Percentiles rank a stretch among this genome's conserved stretches.
These are phyloP conservation scores for Pseudogymnoascus sp. DNA, from an alignment of 2,329 filamentous ascomycete species.

Conservation along the genomic window DNA sequence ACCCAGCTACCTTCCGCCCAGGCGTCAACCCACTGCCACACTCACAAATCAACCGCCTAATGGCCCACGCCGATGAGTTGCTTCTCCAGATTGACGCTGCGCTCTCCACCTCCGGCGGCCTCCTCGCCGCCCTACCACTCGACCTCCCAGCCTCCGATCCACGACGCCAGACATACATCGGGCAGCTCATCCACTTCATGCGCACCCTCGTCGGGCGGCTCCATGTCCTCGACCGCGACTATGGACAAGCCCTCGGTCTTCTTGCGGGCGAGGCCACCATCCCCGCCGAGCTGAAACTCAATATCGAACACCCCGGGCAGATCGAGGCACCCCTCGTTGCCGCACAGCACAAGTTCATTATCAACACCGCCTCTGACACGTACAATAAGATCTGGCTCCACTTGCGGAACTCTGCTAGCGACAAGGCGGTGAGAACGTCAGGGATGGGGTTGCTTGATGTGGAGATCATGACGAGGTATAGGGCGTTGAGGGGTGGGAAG, in stretches of 20 bases:
- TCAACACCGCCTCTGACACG: conserved; percentile 41
- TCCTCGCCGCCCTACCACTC: conserved; percentile 47
- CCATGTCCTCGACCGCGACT: conserved; percentile 50
- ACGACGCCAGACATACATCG: conserved; percentile 46
- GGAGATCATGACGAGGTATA: conserved; percentile 46
- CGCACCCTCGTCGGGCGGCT: conserved; percentile 47
- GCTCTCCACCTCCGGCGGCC: conserved; percentile 46
- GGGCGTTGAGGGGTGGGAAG: conserved; percentile 42
- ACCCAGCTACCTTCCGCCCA: not conserved
- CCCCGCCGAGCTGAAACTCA: conserved; percentile 45
- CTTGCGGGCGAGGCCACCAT: conserved; percentile 44
- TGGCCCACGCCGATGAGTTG: conserved; percentile 52
- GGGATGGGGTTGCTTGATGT: conserved; percentile 39
- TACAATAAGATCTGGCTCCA: conserved; percentile 33
- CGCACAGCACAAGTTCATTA: conserved; percentile 49
- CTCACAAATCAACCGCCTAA: conserved; percentile 30
- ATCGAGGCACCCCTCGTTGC: conserved; percentile 42
- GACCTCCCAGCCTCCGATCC: conserved; percentile 30
- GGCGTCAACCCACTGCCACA: conserved; percentile 1
- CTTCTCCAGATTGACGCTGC: conserved; percentile 55
- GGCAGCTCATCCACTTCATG: conserved; percentile 49
- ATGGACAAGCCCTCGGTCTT: conserved; percentile 44
- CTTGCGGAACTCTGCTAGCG: conserved; percentile 33
- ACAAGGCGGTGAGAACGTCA: conserved; percentile 17
- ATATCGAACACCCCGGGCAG: conserved; percentile 45